Evolutionary conservation across 2,329 filamentous ascomycete genomes (phyloP), one percentile per base, ranked within the genome.

Genomic region (Aspergillus unguis): DNA sequence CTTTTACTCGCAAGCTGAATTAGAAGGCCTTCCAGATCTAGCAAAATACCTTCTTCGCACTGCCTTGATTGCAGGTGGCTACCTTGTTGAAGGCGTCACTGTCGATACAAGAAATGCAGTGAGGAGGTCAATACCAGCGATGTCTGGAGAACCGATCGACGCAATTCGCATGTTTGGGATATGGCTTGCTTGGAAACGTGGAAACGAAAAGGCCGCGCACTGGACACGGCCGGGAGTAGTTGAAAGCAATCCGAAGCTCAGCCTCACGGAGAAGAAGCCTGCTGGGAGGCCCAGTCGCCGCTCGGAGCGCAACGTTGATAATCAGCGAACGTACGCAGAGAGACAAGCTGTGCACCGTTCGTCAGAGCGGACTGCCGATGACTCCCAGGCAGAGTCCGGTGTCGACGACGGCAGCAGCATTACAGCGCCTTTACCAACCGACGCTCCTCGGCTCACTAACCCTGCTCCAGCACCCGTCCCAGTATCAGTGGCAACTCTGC

Each of bases 131-230:
- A 85, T 87, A 50, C 84, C 84, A 0, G 86, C 85, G 66, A 77
- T 77, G 29, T 73, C 80, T 52, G 80, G 80, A 33, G 83, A 87
- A 50, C 82, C 84, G 4, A 67, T 86, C n/a, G 77, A 82, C 29
- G 69, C 81, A 32, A 79, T 83, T 51, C 78, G 79, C 59, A 78
- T 71, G 11, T 86, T 87, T 58, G 84, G 82, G 4, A 74, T 85
- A 52, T 87, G 84, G 84, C 78, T 81, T 52, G 81, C 84, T 3
- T 86, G 84, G 84, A 86, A 87, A 65, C 79, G 81, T 50, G 84
- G 84, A 8, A 85, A 85, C 62, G 82, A 85, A 57, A 72, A 72
- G 52, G 80, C 84, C 44, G 82, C 83, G 29, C 73, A 78, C 41
- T 87, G 84, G 84, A 83, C 83, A 37, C 75, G 80, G 50, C 80